A percentile compares a stretch with the other conserved stretches of the same genome.
phyloP scores from a whole-genome alignment of 148 eudicot species.

The Linanthus parryae region DNA sequence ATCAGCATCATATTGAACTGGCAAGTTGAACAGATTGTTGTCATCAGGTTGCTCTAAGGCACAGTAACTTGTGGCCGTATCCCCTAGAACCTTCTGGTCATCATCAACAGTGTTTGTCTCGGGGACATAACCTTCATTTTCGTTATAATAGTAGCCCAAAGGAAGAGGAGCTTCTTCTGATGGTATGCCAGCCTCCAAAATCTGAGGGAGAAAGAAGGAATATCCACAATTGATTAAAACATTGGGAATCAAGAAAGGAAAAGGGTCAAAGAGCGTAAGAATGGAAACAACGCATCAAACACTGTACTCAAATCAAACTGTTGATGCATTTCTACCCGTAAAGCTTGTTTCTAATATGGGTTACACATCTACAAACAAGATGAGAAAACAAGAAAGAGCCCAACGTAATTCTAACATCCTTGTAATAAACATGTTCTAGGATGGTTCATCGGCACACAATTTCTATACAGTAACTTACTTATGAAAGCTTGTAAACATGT shows the following conservation, averaged over 20 bases:
- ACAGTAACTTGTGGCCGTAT: conserved; percentile 20
- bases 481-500: background rate
- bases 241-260: background rate
- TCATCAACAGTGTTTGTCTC: conserved; percentile 24
- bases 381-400: background rate
- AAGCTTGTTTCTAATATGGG: background rate
- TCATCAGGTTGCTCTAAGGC: conserved; percentile 29
- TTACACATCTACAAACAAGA: background rate
- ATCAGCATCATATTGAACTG: conserved; percentile 25
- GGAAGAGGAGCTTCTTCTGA: conserved; percentile 24
- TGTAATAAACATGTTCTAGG: background rate
- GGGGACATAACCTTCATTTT: conserved; percentile 23
- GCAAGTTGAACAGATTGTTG: conserved; percentile 29
- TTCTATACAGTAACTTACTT: background rate
- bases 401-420: background rate
- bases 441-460: background rate
- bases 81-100: conserved; percentile 21
- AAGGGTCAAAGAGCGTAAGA: background rate
- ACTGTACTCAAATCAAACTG: background rate
- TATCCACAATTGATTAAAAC: background rate
- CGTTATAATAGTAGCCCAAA: conserved; percentile 28
- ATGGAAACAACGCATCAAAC: background rate
- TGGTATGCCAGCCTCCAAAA: conserved; percentile 31
- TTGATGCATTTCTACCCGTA: background rate
- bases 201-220: conserved; percentile 29